Evolutionary conservation across 1,284 basidiomycete species (phyloP), one percentile per base, ranked within the genome.

Genomic region (Neolentinus lepideus): DNA sequence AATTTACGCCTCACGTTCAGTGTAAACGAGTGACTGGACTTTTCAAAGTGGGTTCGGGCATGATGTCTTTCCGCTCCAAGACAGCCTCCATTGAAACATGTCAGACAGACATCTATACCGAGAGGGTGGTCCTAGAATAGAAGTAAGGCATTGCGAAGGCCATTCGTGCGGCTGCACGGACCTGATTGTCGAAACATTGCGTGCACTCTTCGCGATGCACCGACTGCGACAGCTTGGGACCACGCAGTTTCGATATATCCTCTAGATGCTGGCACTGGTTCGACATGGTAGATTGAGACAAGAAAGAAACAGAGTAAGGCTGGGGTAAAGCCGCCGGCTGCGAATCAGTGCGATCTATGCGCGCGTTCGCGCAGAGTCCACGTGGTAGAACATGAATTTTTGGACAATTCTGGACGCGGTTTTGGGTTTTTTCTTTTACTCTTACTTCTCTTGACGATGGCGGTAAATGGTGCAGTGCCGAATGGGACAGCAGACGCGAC

Each of bases 111-210:
- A 60, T 98, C 88, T 57, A 98, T 76, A 11, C 96, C 96, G 12
- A 77, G 71, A 0, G 83, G 77, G 14, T 74, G 73, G 66, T 94
- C 92, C 87, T 94, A 63, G 16, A 55, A 27, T 54, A 61, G 14
- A 9, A 14, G 19, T 14, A 19, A 56, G 54, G 47, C 25, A 4
- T 25, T 19, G 33, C 19, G 25, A 21, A 45, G 47, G 19, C 29
- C 43, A 19, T 54, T 51, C 56, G 51, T 22, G 57, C 27, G 27
- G 12, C 51, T 16, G 26, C 21, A 62, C 75, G 51, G 65, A 90
- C 94, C 80, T 96, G 92, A 64, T 84, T 85, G 69, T 98, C 95
- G 68, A 98, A 99, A 70, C 96, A 99, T 58, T 95, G 92, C 0
- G 95, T 97, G 64, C 93, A 96, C 68, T 95, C 92, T 67, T 94